A percentile compares a stretch with the other conserved stretches of the same genome.
Conservation (phyloP, 2,329 filamentous ascomycete species). For the Colletotrichum liaoningense region DNA sequence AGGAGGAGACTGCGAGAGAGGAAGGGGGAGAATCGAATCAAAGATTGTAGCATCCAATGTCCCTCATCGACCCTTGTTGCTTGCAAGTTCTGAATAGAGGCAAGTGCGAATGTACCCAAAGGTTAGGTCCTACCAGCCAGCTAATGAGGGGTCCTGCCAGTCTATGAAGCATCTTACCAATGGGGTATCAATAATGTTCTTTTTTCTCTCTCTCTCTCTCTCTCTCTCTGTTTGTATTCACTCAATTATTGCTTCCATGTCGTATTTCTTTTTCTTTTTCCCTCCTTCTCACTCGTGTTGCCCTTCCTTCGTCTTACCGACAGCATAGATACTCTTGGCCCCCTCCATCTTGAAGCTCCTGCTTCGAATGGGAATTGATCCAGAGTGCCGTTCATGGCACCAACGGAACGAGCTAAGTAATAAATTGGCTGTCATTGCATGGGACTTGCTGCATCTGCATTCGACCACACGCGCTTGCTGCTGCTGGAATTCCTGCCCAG, state of each 20-base stretch:
- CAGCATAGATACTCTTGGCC: neutral
- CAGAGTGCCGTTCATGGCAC: neutral
- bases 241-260: neutral
- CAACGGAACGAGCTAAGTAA: neutral
- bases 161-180: neutral
- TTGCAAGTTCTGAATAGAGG: conserved; percentile 34
- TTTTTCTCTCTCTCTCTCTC: neutral
- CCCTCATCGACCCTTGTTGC: conserved; percentile 28
- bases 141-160: neutral
- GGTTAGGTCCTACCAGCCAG: neutral
- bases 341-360: neutral
- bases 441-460: neutral
- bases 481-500: neutral
- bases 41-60: conserved; percentile 14
- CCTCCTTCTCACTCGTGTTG: neutral
- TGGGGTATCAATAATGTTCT: neutral
- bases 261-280: neutral
- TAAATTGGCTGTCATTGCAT: neutral
- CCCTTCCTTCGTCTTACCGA: neutral
- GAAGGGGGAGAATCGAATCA: neutral
- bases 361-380: neutral
- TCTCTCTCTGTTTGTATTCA: neutral
- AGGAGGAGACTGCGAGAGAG: neutral
- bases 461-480: too few relatives aligned
- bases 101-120: conserved; percentile 17